Evolutionary conservation across 1,139 yeast genomes (phyloP), one percentile per base, ranked within the genome.

Genomic region (Magnusiomyces starmeri): DNA sequence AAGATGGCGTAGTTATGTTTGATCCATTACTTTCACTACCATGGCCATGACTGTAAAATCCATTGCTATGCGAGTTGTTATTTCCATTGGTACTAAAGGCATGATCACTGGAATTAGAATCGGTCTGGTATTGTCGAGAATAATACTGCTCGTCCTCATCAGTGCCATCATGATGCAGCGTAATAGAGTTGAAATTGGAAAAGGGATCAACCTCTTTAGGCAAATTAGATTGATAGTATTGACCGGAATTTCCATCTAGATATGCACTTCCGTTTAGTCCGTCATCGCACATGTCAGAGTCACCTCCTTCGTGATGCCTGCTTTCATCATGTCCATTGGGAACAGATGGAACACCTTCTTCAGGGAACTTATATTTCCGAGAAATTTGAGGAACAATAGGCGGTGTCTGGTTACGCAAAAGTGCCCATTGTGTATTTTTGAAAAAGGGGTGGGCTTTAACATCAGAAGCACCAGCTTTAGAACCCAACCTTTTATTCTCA

Each of bases 401-500:
- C 1, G 98, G 97, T 54, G 84, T 83, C 64, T 85, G 94, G 67
- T 92, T 87, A 60, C 98, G 77, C 56, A 92, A 73, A 56, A 92
- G 72, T 0, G 98, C 97, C 98, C 98, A 92, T 65, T 89, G 96
- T 1, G 89, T 83, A 61, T 75, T 84, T 65, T 89, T 90, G 74
- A 92, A 92, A 62, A 89, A 94, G 0, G 85, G 82, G 66, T 94
- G 98, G 54, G 79, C 81, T 64, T 92, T 92, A 52, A 92, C 81
- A 63, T 92, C 98, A 1, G 95, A 83, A 0, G 98, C 98, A 22
- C 98, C 98, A 43, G 90, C 81, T 56, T 84, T 82, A 14, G 96
- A 86, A 1, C 98, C 98, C 47, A 92, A 69, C 55, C 98, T 75
- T 64, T 87, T 88, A 48, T 77, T 75, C 68, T 92, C 98, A 65